Conservation (phyloP, 805 yeast species). For the Alloascoidea hylecoeti region DNA sequence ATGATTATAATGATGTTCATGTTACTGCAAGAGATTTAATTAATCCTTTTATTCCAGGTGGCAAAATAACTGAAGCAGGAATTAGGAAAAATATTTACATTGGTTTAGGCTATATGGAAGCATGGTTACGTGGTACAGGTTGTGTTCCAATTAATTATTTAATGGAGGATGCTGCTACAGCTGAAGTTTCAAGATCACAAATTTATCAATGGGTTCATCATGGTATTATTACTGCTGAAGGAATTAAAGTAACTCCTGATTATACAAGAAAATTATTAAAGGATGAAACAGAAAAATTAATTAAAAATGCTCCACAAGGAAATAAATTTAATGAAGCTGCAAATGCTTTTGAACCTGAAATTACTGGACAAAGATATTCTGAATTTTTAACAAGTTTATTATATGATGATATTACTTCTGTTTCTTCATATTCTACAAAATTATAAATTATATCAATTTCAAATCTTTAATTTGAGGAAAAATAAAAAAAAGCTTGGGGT, state of each 20-base stretch:
- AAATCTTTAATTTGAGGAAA: too few relatives aligned
- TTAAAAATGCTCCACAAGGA: constrained; percentile 26
- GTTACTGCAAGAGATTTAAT: constrained; percentile 47
- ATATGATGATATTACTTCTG: constrained; percentile 36
- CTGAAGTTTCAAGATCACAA: constrained; percentile 63
- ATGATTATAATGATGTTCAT: constrained; percentile 29
- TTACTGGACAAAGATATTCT: constrained; percentile 43
- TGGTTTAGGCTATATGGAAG: constrained; percentile 59
- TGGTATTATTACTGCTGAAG: constrained; percentile 40
- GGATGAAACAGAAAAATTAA: constrained; percentile 43
- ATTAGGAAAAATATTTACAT: constrained; percentile 47
- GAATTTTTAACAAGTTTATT: constrained; percentile 56
- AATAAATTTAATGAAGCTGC: constrained; percentile 42
- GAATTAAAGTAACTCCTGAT: constrained; percentile 34
- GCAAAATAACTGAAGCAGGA: constrained; percentile 49
- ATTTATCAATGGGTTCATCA: constrained; percentile 67
- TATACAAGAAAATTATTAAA: constrained; percentile 34
- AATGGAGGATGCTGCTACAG: constrained; percentile 74
- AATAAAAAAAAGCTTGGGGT: too few relatives aligned
- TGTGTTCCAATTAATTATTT: constrained; percentile 63
- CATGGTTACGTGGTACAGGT: constrained; percentile 60
- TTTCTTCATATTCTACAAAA: constrained; percentile 1
- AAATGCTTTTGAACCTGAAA: constrained; percentile 46
- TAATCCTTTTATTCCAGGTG: constrained; percentile 44
- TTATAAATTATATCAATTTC: too few relatives aligned